phyloP scores from a whole-genome alignment of 2,329 filamentous ascomycete genomes.

The Pezicula neosporulosa region DNA sequence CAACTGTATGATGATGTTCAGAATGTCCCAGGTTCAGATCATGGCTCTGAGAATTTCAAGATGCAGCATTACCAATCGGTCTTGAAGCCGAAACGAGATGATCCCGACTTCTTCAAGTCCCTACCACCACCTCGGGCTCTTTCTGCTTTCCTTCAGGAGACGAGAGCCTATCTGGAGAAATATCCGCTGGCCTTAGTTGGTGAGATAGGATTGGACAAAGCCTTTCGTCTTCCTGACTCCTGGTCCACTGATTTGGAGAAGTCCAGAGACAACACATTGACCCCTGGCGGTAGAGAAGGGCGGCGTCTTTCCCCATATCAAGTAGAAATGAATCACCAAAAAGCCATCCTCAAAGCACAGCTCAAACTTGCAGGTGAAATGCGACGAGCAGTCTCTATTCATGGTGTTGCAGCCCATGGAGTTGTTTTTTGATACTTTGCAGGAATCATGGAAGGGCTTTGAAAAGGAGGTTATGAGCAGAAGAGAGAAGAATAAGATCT shows the following conservation, averaged over 20 bases:
- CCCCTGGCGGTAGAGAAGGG: slow-evolving; percentile 69
- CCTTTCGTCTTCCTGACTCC: slow-evolving; percentile 67
- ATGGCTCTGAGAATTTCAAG: slow-evolving; percentile 30
- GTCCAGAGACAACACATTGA: slow-evolving; percentile 46
- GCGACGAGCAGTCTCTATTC: slow-evolving; percentile 73
- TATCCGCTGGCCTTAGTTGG: slow-evolving; percentile 67
- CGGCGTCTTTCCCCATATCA: slow-evolving; percentile 63
- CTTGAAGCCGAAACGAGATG: slow-evolving; percentile 51
- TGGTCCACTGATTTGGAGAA: slow-evolving; percentile 41
- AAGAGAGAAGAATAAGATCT: slow-evolving; percentile 50
- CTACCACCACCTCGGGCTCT: slow-evolving; percentile 61
- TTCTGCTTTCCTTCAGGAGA: slow-evolving; percentile 53
- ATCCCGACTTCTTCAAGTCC: slow-evolving; percentile 36
- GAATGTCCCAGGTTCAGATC: slow-evolving; percentile 9
- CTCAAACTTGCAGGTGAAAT: slow-evolving; percentile 68
- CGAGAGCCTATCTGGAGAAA: slow-evolving; percentile 48
- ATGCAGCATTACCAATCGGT: slow-evolving; percentile 64
- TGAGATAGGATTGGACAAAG: slow-evolving; percentile 75
- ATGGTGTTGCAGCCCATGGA: slow-evolving; percentile 57
- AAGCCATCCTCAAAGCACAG: slow-evolving; percentile 61
- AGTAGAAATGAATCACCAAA: slow-evolving; percentile 68
- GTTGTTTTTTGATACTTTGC: slow-evolving; percentile 63
- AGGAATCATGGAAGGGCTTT: slow-evolving; percentile 66
- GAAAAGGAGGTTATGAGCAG: slow-evolving; percentile 60
- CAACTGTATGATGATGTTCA: slow-evolving; percentile 64